Base-by-base conservation (phyloP, 768 basidiomycete species). In the Auriscalpium microsporum region DNA sequence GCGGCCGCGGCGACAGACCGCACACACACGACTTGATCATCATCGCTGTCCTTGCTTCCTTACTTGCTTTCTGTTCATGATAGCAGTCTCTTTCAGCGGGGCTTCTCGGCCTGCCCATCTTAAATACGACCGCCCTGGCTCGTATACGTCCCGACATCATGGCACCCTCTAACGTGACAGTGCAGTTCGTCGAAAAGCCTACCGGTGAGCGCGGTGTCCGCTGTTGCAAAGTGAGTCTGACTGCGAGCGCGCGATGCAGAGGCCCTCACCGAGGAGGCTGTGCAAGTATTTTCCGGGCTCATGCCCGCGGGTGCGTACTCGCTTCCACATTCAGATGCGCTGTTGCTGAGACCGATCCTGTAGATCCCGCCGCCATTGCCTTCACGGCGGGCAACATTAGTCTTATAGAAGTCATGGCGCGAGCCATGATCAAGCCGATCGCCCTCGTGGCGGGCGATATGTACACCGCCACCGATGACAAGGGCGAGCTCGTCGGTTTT, bases 401-500 rank as follows among this genome's bases (percentile, higher is more conserved):
- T 1, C 23, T 50, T 14, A 45, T 58, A 0, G 44, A 53, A 16
- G 6, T 5, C 19, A 14, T 51, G 16, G 49, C 21, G 9, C 53
- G 48, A 1, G n/a, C 49, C 2, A 38, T 58, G 10, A 37, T 55
- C 14, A 57, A 19, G 23, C 50, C 59, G 1, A 33, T 56, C 51
- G 47, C 45, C 2, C 55, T 58, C 2, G 33, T 50, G 4, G 48
- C 50, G 1, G 54, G 48, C 0, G 56, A 62, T 17, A 28, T 53
- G 21, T 60, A 55, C 53, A 51, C 53, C n/a, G 62, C 62, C 8
- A 51, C 45, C n/a, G 55, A 62, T 21, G 61, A 55, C 45, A 38
- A 19, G 34, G 58, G 58, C n/a, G 47, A 17, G 1, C 61, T 62
- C n/a, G n/a, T n/a, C n/a, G n/a, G n/a, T n/a, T n/a, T n/a, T n/a